Base-by-base conservation (phyloP, 2,329 filamentous ascomycete species). In the Pleomassaria siparia region DNA sequence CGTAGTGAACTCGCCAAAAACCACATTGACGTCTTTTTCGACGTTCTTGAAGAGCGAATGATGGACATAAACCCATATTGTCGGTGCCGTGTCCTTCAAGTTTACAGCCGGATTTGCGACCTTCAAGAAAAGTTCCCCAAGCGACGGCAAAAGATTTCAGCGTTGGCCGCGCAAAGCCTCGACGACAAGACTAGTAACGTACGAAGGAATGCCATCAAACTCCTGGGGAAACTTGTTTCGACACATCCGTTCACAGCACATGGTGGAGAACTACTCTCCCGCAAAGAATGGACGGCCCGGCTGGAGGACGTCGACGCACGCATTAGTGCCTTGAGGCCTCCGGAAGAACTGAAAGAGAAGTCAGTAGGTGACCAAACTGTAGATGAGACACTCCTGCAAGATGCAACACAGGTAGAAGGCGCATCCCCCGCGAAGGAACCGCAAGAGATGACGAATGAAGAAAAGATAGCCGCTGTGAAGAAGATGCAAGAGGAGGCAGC, bases 151-250 rank as follows among this genome's bases (percentile, higher is more conserved):
- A 87, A 82, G 64, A 92, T 87, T 3, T 88, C 92, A 1, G 90
- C 96, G 67, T 77, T 96, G 21, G 91, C 94, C 1, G 86, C 88
- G 47, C 83, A 89, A 59, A 97, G 92, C 69, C 78, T 99, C 2
- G 89, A 96, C 70, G 95, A 99, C 74, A 97, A 95, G 78, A 97
- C 92, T 74, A 99, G 94, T 72, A 95, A 97, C 62, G 94, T 99
- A 25, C 83, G 94, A 52, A 83, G 91, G 49, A 97, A 97, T 67
- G 91, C 94, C 2, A 94, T 99, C 68, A 97, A 96, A 71, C 76
- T 99, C 6, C 79, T 99, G 1, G 88, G 86, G 5, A 88, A 88
- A 35, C 77, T 99, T 6, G 89, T 99, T 60, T 90, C 91, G 53
- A 96, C 91, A 0, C 94, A 99, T 69, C 94, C 94, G 1, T 99